Conservation (phyloP, 805 yeast species). For the Diddensiella transvaalensis region DNA sequence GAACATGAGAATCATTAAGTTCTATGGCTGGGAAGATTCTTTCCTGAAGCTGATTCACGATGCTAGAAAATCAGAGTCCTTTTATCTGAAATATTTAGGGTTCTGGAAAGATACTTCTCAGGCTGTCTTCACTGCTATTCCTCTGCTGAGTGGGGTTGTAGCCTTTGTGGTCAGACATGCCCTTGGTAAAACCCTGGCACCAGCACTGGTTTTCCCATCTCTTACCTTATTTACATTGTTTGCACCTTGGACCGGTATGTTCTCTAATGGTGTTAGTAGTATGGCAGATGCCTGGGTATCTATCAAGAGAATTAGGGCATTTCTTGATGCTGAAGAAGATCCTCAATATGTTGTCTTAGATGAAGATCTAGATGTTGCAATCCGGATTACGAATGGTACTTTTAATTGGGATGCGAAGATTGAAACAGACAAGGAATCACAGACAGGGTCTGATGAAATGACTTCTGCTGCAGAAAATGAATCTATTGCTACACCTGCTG, state of each 20-base stretch:
- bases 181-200: conserved; percentile 40
- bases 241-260: conserved; percentile 60
- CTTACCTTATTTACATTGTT: conserved; percentile 63
- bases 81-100: conserved; percentile 57
- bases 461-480: conserved; percentile 27
- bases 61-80: conserved; percentile 57
- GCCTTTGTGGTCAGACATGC: conserved; percentile 46
- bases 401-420: conserved; percentile 57
- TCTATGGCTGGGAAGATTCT: conserved; percentile 83
- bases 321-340: conserved; percentile 50
- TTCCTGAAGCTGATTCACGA: conserved; percentile 51
- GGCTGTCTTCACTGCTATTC: conserved; percentile 62
- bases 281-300: conserved; percentile 88
- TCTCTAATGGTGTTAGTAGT: conserved; percentile 70
- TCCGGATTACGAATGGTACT: conserved; percentile 48
- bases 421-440: conserved; percentile 6
- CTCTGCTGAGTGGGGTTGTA: conserved; percentile 66
- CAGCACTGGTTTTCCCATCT: conserved; percentile 69
- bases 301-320: conserved; percentile 75
- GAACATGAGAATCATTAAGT: conserved; percentile 76
- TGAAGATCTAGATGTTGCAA: conserved; percentile 37
- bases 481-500: conserved; percentile 46
- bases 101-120: conserved; percentile 58
- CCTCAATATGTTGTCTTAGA: conserved; percentile 28
- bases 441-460: conserved; percentile 31